Conservation (phyloP, 2,329 filamentous ascomycete genomes). For the Penicillium sp. region DNA sequence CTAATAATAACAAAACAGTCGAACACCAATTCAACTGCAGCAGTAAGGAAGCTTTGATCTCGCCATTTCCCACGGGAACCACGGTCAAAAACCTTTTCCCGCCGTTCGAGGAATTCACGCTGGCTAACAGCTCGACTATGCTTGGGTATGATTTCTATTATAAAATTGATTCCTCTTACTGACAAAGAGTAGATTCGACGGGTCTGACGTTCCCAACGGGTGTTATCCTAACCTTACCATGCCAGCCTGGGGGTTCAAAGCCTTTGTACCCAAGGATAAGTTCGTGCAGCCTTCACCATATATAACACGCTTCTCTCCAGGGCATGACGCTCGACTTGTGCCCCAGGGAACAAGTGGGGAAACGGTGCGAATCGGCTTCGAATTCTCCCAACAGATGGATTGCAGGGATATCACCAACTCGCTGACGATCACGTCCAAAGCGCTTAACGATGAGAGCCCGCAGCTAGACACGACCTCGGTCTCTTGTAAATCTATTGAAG, state of each 20-base stretch:
- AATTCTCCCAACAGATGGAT: slow-evolving; percentile 61
- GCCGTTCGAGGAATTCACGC: slow-evolving; percentile 53
- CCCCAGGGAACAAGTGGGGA: neutral
- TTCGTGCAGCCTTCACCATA: slow-evolving; percentile 51
- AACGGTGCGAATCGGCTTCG: slow-evolving; percentile 32
- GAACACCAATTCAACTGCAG: slow-evolving; percentile 59
- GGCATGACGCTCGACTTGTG: slow-evolving; percentile 42
- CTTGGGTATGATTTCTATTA: slow-evolving; percentile 49
- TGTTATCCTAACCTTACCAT: slow-evolving; percentile 47
- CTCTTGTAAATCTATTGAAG: slow-evolving; percentile 44
- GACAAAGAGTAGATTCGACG: slow-evolving; percentile 56
- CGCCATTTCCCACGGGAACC: slow-evolving; percentile 54
- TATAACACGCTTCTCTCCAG: slow-evolving; percentile 40
- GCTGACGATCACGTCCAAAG: slow-evolving; percentile 53
- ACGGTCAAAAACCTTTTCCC: slow-evolving; percentile 63
- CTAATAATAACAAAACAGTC: slow-evolving; percentile 48
- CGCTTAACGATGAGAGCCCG: slow-evolving; percentile 42
- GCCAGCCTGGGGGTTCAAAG: slow-evolving; percentile 55
- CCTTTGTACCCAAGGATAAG: slow-evolving; percentile 61
- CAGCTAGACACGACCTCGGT: slow-evolving; percentile 46
- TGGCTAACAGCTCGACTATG: slow-evolving; percentile 46
- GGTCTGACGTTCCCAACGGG: slow-evolving; percentile 56
- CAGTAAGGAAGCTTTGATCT: slow-evolving; percentile 52
- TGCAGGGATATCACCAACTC: slow-evolving; percentile 54
- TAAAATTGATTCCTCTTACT: slow-evolving; percentile 54